Percentiles rank a stretch among this genome's conserved stretches.
Conservation (phyloP, 192 early-diverging fungal species). For the Coemansia sp. region DNA sequence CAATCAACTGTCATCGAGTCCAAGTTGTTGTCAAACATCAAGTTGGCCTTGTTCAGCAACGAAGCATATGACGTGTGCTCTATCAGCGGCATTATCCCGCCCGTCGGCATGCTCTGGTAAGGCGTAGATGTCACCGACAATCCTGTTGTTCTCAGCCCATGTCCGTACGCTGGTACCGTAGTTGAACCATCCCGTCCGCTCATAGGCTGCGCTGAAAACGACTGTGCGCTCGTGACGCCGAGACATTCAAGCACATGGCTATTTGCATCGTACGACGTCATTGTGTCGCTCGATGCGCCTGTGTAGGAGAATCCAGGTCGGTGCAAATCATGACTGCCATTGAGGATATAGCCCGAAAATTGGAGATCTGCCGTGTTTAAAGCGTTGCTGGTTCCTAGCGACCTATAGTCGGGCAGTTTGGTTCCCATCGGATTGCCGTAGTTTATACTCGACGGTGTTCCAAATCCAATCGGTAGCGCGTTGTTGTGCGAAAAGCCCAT, state of each 20-base stretch:
- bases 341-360: slow-evolving; percentile 46
- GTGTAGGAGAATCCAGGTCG: slow-evolving; percentile 5
- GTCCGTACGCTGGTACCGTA: not conserved
- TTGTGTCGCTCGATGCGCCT: not conserved
- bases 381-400: slow-evolving; percentile 14
- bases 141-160: slow-evolving; percentile 2
- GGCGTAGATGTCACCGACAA: slow-evolving; percentile 14
- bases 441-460: slow-evolving; percentile 9
- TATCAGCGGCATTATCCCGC: slow-evolving; percentile 25
- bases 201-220: not conserved
- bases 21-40: slow-evolving; percentile 68
- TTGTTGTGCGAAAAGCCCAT: not conserved
- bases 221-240: slow-evolving; percentile 6
- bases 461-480: slow-evolving; percentile 10
- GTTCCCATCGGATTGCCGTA: not conserved
- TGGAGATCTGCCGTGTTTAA: slow-evolving; percentile 39
- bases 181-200: not conserved
- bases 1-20: slow-evolving; percentile 69
- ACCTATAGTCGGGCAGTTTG: slow-evolving; percentile 9
- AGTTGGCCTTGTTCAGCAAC: slow-evolving; percentile 70
- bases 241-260: slow-evolving; percentile 12
- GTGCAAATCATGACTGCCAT: slow-evolving; percentile 11
- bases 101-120: slow-evolving; percentile 18
- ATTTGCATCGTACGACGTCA: slow-evolving; percentile 5
- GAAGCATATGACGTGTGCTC: slow-evolving; percentile 60